A percentile compares a stretch with the other conserved stretches of the same genome.
phyloP scores from a whole-genome alignment of 108 stramenopile species.

The Schizochytrium sp. region DNA sequence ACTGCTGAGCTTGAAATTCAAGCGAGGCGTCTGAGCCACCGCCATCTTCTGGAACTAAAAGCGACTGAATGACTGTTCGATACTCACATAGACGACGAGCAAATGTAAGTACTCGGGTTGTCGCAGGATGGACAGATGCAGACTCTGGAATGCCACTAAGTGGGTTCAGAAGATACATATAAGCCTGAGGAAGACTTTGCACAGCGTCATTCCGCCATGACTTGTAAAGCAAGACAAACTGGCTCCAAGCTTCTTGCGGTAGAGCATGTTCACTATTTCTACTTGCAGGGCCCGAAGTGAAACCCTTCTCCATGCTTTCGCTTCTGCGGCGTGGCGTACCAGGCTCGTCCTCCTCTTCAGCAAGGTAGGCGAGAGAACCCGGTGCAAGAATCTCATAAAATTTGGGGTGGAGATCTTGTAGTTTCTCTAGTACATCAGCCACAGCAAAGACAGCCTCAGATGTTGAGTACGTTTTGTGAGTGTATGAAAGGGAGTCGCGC shows the following conservation, averaged over 20 bases:
- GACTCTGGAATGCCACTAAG: not conserved
- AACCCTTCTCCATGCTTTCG: not conserved
- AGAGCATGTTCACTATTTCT: not conserved
- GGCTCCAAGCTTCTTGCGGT: constrained; percentile 2
- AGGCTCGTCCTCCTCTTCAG: not conserved
- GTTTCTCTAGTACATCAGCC: constrained; percentile 1
- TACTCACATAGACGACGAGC: not conserved
- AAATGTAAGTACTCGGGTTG: not conserved
- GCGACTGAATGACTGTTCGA: not conserved
- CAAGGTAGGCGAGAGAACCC: constrained; percentile 2
- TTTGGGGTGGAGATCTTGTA: not conserved
- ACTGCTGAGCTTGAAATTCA: not conserved
- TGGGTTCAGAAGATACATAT: not conserved
- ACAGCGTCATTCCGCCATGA: not conserved
- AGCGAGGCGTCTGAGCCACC: too few relatives aligned
- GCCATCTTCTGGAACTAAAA: not conserved
- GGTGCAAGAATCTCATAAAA: constrained; percentile 36
- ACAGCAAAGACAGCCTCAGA: constrained; percentile 21
- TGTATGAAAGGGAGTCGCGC: not conserved
- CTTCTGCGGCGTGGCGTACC: not conserved
- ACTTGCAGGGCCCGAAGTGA: not conserved
- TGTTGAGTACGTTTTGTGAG: not conserved
- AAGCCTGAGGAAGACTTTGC: constrained; percentile 17
- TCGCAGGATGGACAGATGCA: not conserved
- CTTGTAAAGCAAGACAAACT: not conserved